Evolutionary conservation across 768 basidiomycete genomes (phyloP).

Genomic region (Psilocybe sp.): DNA sequence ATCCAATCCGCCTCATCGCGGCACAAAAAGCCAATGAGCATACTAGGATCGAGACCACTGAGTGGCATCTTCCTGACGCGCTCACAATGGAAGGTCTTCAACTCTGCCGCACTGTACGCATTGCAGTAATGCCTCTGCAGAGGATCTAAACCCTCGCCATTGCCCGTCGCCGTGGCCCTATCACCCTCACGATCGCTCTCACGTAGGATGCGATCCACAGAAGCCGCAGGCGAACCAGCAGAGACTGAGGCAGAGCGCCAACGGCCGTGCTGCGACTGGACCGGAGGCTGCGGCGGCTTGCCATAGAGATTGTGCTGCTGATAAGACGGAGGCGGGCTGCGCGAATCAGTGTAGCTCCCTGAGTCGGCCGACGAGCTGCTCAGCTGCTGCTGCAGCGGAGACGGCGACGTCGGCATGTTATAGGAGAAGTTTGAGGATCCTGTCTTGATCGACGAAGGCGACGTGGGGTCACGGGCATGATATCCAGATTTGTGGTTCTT

Average conservation of each 20-base stretch:
- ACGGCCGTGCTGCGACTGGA: background rate
- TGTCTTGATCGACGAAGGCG: conserved; percentile 51
- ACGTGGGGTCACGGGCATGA: conserved; percentile 29
- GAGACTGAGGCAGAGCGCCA: background rate
- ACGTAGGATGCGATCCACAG: background rate
- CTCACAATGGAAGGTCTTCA: conserved; percentile 96
- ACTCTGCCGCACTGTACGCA: conserved; percentile 70
- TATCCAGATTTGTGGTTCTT: too few species aligned
- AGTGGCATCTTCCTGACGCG: conserved; percentile 93
- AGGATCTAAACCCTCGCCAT: conserved; percentile 33
- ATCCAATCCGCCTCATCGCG: conserved; percentile 82
- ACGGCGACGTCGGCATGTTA: conserved; percentile 59
- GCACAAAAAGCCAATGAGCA: conserved; percentile 92
- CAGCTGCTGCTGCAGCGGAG: conserved; percentile 63
- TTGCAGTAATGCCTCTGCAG: conserved; percentile 62
- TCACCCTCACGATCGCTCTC: background rate
- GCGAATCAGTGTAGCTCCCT: background rate
- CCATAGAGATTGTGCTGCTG: conserved; percentile 5
- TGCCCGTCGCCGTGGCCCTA: background rate
- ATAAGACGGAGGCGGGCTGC: conserved; percentile 23
- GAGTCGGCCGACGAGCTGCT: conserved; percentile 31
- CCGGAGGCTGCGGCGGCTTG: conserved; percentile 10
- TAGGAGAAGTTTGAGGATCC: conserved; percentile 52
- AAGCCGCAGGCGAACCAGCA: too few species aligned
- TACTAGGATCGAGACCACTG: conserved; percentile 89